These are phyloP conservation scores for Daldinia decipiens DNA, from an alignment of 495 filamentous ascomycete genomes.

Conservation along the genomic window DNA sequence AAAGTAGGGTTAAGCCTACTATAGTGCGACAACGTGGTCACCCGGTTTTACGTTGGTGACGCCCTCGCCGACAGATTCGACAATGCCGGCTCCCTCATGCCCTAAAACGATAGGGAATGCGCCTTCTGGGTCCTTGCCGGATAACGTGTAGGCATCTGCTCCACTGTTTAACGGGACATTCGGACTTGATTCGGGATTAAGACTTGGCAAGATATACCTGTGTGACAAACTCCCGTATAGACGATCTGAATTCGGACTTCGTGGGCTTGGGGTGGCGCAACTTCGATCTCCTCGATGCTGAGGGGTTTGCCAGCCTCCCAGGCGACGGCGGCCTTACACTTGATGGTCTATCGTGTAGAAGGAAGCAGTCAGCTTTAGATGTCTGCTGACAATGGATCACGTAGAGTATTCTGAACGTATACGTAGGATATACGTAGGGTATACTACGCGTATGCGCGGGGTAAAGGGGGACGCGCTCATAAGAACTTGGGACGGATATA, in stretches of 20 bases:
- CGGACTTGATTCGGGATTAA: constrained; percentile 43
- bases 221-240: constrained; percentile 99
- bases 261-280: constrained; percentile 87
- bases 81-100: constrained; percentile 96
- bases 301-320: constrained; percentile 95
- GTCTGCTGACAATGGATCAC: not conserved
- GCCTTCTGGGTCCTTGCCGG: constrained; percentile 97
- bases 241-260: constrained; percentile 96
- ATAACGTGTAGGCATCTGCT: constrained; percentile 95
- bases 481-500: constrained; percentile 2
- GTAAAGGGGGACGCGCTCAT: constrained; percentile 19
- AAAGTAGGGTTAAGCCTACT: constrained; percentile 65
- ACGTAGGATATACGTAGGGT: constrained; percentile 20
- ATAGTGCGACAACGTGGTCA: constrained; percentile 94
- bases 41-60: constrained; percentile 93
- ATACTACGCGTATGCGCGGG: constrained; percentile 40
- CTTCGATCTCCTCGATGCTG: constrained; percentile 90
- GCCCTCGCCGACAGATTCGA: constrained; percentile 96
- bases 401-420: constrained; percentile 1
- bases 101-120: constrained; percentile 97
- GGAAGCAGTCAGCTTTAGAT: constrained; percentile 23
- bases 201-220: constrained; percentile 67
- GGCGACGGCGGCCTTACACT: constrained; percentile 87
- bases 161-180: constrained; percentile 34
- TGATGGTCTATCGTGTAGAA: constrained; percentile 56